Percentiles rank a stretch among this genome's conserved stretches.
These are phyloP conservation scores for Trebouxia sp. DNA, from an alignment of 139 green algal species.

Conservation along the genomic window DNA sequence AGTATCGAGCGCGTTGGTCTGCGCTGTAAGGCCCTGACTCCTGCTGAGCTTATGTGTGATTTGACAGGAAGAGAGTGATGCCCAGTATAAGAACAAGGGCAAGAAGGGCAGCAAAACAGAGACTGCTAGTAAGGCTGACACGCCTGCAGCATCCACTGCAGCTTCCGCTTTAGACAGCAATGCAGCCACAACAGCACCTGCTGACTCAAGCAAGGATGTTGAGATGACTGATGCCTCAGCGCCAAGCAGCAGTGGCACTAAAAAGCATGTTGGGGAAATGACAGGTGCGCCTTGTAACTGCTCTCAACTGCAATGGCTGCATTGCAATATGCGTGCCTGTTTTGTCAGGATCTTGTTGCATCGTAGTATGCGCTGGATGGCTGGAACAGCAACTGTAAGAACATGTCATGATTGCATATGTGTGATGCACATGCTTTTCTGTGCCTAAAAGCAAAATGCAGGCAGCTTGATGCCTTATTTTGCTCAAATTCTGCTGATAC, in stretches of 20 bases:
- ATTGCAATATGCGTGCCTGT: too few relatives aligned
- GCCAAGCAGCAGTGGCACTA: neutral
- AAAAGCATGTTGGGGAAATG: constrained; percentile 21
- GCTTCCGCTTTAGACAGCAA: constrained; percentile 20
- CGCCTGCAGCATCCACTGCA: neutral
- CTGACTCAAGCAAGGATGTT: constrained; percentile 38
- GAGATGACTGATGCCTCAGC: constrained; percentile 64
- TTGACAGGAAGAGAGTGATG: constrained; percentile 10
- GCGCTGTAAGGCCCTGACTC: too few relatives aligned
- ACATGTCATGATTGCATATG: too few relatives aligned
- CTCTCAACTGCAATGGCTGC: too few relatives aligned
- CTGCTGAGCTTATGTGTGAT: neutral
- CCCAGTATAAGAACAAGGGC: constrained; percentile 47
- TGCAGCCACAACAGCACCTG: constrained; percentile 5
- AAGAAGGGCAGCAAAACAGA: constrained; percentile 24
- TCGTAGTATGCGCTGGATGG: too few relatives aligned
- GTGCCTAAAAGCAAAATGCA: too few relatives aligned
- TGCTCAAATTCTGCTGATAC: too few relatives aligned
- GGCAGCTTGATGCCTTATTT: too few relatives aligned
- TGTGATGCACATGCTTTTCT: too few relatives aligned
- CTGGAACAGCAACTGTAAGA: too few relatives aligned
- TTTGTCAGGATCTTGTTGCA: too few relatives aligned
- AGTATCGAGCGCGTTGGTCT: too few relatives aligned
- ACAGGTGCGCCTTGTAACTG: constrained; percentile 28
- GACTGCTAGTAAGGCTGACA: neutral